Base-by-base conservation (phyloP, 2,329 filamentous ascomycete species). In the Cladosporium sphaerospermum region DNA sequence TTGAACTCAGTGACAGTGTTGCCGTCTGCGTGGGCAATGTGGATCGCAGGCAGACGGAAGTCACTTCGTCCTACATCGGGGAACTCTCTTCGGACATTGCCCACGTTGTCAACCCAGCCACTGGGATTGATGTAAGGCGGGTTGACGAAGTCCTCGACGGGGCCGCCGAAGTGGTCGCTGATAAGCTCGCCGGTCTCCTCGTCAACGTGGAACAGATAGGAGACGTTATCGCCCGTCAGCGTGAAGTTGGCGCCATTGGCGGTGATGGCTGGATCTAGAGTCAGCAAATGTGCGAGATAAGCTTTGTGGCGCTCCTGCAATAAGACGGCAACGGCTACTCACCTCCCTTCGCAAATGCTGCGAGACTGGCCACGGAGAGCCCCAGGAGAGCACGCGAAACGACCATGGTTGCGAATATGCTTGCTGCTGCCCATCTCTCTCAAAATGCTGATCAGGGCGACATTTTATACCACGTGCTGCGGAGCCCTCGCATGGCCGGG, bases 151-250 rank as follows among this genome's bases (percentile, higher is more conserved):
- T 83, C 82, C 2, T 74, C 75, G 3, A 77, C 71, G 1, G 72
- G 73, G 10, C 75, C 80, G 40, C 82, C 83, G 57, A 82, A 85
- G 61, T 85, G 82, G 59, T 84, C 81, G 0, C 78, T 75, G 13
- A 80, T 64, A 36, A 85, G 71, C 52, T 85, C 81, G 3, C 78
- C 75, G 0, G 76, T 79, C 8, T 62, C 63, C 3, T 75, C 67
- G 56, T 85, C 78, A 42, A 84, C 80, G 57, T 84, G 82, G 64
- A 85, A 84, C 41, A 79, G 78, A 60, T 85, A 85, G 1, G 81
- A 83, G 31, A 82, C 72, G 57, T 73, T 71, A 43, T 77, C 68
- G 23, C 78, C 80, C 31, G 79, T 79, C 43, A 84, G 70, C 1
- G 78, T 74, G 57, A 84, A 84, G 13, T 75, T 76, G 3, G 70